phyloP scores from a whole-genome alignment of 805 yeast species.

The Ogataea zsoltii region DNA sequence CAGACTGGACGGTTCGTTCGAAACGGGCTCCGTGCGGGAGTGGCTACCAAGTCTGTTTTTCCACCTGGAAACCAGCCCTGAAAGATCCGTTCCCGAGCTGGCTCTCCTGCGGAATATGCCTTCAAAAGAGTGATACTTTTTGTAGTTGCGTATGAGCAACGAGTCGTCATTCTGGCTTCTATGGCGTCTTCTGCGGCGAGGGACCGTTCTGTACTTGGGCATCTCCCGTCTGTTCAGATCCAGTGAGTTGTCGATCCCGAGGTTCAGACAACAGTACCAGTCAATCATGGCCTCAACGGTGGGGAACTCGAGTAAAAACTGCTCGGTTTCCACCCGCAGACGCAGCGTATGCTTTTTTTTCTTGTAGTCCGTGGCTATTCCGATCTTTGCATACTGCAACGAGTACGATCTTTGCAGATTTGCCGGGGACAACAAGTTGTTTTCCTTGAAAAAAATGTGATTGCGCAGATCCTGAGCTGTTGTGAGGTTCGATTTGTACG shows the following conservation, averaged over 20 bases:
- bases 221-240: conserved; percentile 70
- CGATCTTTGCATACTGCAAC: conserved; percentile 80
- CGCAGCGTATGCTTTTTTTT: conserved; percentile 70
- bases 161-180: conserved; percentile 27
- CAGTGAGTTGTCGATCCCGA: conserved; percentile 77
- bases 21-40: not conserved
- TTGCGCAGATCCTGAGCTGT: conserved; percentile 30
- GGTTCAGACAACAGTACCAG: conserved; percentile 73
- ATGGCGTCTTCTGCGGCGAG: conserved; percentile 61
- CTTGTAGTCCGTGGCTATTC: conserved; percentile 82
- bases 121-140: conserved; percentile 23
- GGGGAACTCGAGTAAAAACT: conserved; percentile 66
- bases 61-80: conserved; percentile 23
- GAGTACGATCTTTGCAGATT: conserved; percentile 66
- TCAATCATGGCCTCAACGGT: conserved; percentile 66
- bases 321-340: conserved; percentile 80
- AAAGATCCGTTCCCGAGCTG: conserved; percentile 12
- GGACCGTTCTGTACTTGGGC: conserved; percentile 80
- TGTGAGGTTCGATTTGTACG: conserved; percentile 32
- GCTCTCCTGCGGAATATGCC: conserved; percentile 17
- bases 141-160: conserved; percentile 11
- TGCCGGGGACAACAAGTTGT: conserved; percentile 31
- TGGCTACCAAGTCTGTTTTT: conserved; percentile 14
- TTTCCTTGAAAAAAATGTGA: conserved; percentile 18
- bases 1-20: not conserved